These are phyloP conservation scores for Ophiostoma piceae DNA, from an alignment of 2,329 filamentous ascomycete genomes.

Conservation along the genomic window DNA sequence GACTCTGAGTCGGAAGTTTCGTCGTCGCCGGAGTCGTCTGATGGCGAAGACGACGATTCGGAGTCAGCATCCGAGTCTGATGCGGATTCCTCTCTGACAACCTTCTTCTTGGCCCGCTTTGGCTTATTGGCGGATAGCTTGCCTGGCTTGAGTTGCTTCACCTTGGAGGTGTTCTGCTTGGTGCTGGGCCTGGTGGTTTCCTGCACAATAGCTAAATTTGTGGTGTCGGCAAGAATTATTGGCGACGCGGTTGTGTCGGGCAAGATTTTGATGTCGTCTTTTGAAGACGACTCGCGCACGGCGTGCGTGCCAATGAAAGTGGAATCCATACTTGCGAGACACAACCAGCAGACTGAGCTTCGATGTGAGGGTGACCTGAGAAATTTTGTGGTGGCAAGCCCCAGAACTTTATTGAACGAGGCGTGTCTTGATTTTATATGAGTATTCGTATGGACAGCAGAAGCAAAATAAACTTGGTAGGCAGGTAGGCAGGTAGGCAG, in stretches of 20 bases:
- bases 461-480: not conserved
- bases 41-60: not conserved
- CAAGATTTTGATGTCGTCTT: not conserved
- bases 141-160: not conserved
- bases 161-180: not conserved
- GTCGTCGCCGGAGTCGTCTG: not conserved
- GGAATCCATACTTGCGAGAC: not conserved
- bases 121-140: not conserved
- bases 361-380: not conserved
- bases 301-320: not conserved
- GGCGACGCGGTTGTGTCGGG: not conserved
- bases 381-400: not conserved
- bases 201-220: not conserved
- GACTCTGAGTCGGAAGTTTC: not conserved
- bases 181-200: not conserved
- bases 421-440: too few relatives aligned
- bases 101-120: not conserved
- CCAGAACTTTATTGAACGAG: not conserved
- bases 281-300: not conserved
- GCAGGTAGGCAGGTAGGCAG: not conserved
- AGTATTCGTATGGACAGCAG: not conserved
- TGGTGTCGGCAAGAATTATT: not conserved
- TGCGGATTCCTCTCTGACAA: not conserved
- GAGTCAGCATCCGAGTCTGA: not conserved
- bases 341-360: not conserved